Conservation (phyloP, 192 early-diverging fungal species). For the Rhizophagus sp. region DNA sequence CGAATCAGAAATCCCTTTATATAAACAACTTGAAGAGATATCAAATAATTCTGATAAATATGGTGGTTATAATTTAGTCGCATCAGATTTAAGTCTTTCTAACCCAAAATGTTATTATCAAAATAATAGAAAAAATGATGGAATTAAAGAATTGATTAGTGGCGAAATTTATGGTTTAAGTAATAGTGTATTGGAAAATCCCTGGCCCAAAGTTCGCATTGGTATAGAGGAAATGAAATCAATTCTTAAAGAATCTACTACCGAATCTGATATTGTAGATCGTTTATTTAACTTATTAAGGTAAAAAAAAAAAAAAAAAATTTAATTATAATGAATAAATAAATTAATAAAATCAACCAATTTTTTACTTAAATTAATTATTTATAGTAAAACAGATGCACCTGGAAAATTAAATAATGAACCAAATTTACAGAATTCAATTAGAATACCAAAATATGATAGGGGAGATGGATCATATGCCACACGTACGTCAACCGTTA, state of each 20-base stretch:
- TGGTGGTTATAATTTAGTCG: conserved; percentile 44
- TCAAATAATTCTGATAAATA: conserved; percentile 16
- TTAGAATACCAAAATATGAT: conserved; percentile 32
- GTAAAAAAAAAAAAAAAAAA: conserved; percentile 26
- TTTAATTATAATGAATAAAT: neutral
- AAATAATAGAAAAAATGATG: conserved; percentile 32
- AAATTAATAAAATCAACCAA: too few species aligned
- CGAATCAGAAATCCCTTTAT: neutral
- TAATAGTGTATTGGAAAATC: conserved; percentile 35
- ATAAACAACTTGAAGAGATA: conserved; percentile 19
- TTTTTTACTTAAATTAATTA: neutral
- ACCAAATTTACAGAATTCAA: conserved; percentile 23
- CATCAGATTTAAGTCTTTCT: conserved; percentile 17
- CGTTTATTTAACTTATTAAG: conserved; percentile 36
- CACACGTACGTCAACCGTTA: conserved; percentile 43
- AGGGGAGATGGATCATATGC: conserved; percentile 25
- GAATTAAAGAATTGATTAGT: conserved; percentile 11
- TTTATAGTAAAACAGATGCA: neutral
- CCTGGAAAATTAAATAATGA: neutral
- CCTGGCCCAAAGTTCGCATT: conserved; percentile 43
- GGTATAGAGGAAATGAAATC: conserved; percentile 29
- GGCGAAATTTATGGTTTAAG: conserved; percentile 41
- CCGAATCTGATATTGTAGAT: conserved; percentile 35
- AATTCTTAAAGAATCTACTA: conserved; percentile 14
- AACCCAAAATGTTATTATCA: conserved; percentile 30